A percentile compares a stretch with the other conserved stretches of the same genome.
Evolutionary conservation across 2,329 filamentous ascomycete species (phyloP).

Genomic region (Parascedosporium putredinis): DNA sequence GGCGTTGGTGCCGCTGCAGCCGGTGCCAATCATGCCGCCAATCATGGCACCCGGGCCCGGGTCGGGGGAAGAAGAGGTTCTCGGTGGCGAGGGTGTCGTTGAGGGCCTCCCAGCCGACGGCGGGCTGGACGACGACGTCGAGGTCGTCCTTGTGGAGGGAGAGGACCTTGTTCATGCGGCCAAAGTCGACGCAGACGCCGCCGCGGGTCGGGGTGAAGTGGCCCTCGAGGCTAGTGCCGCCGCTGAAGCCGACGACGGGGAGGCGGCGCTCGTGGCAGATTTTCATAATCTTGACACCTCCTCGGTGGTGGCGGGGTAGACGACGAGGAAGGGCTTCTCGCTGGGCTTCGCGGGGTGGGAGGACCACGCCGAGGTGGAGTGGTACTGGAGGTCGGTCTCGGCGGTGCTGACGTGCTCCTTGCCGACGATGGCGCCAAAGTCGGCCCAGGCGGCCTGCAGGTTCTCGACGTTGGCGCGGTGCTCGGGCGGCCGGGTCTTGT

Average conservation of each 20-base stretch:
- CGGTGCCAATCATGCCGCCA: constrained; percentile 74
- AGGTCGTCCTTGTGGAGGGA: constrained; percentile 66
- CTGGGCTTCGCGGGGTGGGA: constrained; percentile 39
- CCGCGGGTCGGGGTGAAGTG: constrained; percentile 76
- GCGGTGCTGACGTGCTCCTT: constrained; percentile 54
- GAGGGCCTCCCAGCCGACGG: constrained; percentile 75
- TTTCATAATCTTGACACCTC: constrained; percentile 82
- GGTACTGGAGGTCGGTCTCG: constrained; percentile 41
- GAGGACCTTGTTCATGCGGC: constrained; percentile 73
- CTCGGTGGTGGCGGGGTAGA: constrained; percentile 68
- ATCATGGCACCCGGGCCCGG: constrained; percentile 89
- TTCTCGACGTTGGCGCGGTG: constrained; percentile 52
- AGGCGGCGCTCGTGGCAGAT: constrained; percentile 72
- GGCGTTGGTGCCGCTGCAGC: constrained; percentile 70
- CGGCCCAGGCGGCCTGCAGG: constrained; percentile 59
- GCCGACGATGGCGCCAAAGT: constrained; percentile 54
- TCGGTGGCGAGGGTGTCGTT: constrained; percentile 66
- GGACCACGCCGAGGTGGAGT: constrained; percentile 54
- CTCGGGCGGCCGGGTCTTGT: constrained; percentile 35
- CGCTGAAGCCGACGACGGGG: constrained; percentile 78
- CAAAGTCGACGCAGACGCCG: constrained; percentile 79
- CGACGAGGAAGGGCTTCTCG: constrained; percentile 55
- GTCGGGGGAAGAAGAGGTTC: constrained; percentile 85
- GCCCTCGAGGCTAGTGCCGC: constrained; percentile 81
- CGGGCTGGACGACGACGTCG: constrained; percentile 68